phyloP scores from a whole-genome alignment of 345 rosid genomes.

The Ceriops decandra region DNA sequence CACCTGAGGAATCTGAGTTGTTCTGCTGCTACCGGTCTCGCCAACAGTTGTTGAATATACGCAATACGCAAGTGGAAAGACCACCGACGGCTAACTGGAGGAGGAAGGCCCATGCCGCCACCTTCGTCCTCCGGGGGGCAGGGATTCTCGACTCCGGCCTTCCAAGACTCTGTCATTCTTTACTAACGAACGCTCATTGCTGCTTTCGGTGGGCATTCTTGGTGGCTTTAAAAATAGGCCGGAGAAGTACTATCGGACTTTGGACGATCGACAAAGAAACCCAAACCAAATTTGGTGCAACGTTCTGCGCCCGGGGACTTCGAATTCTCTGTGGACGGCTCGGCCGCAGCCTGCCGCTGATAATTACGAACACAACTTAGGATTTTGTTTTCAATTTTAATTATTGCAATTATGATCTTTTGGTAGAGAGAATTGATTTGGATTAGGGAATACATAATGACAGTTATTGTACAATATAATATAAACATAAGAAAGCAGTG shows the following conservation, averaged over 20 bases:
- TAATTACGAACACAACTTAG: too few species aligned
- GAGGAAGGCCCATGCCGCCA: constrained; percentile 70
- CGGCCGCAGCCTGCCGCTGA: constrained; percentile 17
- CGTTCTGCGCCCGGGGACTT: constrained; percentile 5
- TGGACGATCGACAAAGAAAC: constrained; percentile 44
- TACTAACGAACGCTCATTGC: too few species aligned
- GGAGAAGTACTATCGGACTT: constrained; percentile 26
- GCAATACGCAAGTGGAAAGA: too few species aligned
- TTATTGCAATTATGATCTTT: too few species aligned
- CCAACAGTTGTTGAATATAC: constrained; percentile 51
- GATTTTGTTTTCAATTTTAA: too few species aligned
- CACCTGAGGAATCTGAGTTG: constrained; percentile 97
- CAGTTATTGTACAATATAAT: too few species aligned
- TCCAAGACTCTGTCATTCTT: constrained; percentile 77
- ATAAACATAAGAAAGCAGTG: too few species aligned
- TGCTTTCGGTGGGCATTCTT: too few species aligned
- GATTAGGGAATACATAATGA: too few species aligned
- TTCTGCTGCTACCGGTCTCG: constrained; percentile 97
- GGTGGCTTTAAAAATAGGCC: constrained; percentile 22
- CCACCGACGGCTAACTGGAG: constrained; percentile 43
- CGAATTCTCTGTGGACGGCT: constrained; percentile 22
- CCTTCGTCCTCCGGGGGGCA: constrained; percentile 82
- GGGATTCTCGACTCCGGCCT: constrained; percentile 84
- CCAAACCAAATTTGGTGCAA: constrained; percentile 27
- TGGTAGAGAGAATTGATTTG: too few species aligned